Evolutionary conservation across 768 basidiomycete species (phyloP).

Genomic region (Dentipellis fragilis): DNA sequence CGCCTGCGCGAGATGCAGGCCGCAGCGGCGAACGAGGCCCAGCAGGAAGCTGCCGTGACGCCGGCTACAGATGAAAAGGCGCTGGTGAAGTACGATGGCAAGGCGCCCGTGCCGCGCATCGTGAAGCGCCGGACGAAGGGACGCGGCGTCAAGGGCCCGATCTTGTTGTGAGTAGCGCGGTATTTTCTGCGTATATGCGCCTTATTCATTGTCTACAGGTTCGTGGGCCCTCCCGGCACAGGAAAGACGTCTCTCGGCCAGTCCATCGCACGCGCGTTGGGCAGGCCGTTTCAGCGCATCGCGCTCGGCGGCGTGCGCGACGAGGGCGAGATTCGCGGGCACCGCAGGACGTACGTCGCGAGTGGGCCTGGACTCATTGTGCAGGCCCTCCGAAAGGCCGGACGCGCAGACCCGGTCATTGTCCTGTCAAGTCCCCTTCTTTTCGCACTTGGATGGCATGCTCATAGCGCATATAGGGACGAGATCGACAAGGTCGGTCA

Average conservation of each 20-base stretch:
- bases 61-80: conserved; percentile 8
- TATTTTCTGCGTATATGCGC: neutral
- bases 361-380: conserved; percentile 79
- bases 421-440: conserved; percentile 36
- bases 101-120: conserved; percentile 7
- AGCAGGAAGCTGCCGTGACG: conserved; percentile 12
- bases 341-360: conserved; percentile 84
- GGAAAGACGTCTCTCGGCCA: conserved; percentile 90
- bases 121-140: conserved; percentile 1
- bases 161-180: conserved; percentile 41
- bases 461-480: conserved; percentile 32
- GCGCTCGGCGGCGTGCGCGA: conserved; percentile 89
- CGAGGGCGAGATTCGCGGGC: conserved; percentile 78
- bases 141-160: conserved; percentile 58
- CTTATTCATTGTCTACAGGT: conserved; percentile 28
- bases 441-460: neutral
- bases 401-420: conserved; percentile 70
- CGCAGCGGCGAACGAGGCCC: neutral
- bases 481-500: conserved; percentile 90
- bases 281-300: conserved; percentile 84
- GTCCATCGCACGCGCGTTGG: conserved; percentile 75
- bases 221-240: conserved; percentile 85
- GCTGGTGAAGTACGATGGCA: conserved; percentile 8
- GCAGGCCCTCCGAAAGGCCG: conserved; percentile 79
- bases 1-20: conserved; percentile 29